Evolutionary conservation across 2,329 filamentous ascomycete genomes (phyloP).

Genomic region (Parasarocladium wereldwijsianum): DNA sequence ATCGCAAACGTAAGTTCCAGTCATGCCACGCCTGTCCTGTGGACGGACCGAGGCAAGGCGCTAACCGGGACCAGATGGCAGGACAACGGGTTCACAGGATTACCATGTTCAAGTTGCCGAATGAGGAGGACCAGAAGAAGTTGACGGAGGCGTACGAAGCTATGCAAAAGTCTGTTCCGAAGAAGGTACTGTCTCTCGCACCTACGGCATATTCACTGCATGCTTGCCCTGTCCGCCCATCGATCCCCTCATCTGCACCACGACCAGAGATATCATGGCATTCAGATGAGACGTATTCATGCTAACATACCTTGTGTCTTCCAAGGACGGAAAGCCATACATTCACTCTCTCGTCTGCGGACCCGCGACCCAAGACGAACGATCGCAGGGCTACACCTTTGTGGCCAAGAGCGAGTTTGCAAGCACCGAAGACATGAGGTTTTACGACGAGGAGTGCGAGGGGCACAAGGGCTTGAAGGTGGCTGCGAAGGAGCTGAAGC

Average conservation of each 20-base stretch:
- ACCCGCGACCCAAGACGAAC: conserved; percentile 37
- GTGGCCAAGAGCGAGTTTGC: conserved; percentile 49
- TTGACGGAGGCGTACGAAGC: conserved; percentile 29
- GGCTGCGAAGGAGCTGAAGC: conserved; percentile 15
- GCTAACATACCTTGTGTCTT: not conserved
- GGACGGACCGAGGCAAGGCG: too few species aligned
- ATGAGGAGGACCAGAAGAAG: conserved; percentile 25
- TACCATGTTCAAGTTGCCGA: conserved; percentile 39
- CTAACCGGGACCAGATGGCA: too few species aligned
- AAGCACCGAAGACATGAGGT: conserved; percentile 52
- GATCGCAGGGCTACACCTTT: conserved; percentile 51
- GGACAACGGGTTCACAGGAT: conserved; percentile 29
- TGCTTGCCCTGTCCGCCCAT: not conserved
- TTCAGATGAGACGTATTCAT: not conserved
- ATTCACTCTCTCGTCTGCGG: conserved; percentile 44
- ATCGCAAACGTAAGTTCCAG: too few species aligned
- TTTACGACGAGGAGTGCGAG: conserved; percentile 44
- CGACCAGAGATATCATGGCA: not conserved
- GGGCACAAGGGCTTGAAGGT: conserved; percentile 27
- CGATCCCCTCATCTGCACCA: too few species aligned
- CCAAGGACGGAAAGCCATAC: conserved; percentile 57
- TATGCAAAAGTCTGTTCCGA: conserved; percentile 14
- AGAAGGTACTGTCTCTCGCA: conserved; percentile 20
- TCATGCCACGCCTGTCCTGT: too few species aligned
- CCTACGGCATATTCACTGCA: not conserved